Conservation (phyloP, 805 yeast species). For the Danielozyma ontarioensis region DNA sequence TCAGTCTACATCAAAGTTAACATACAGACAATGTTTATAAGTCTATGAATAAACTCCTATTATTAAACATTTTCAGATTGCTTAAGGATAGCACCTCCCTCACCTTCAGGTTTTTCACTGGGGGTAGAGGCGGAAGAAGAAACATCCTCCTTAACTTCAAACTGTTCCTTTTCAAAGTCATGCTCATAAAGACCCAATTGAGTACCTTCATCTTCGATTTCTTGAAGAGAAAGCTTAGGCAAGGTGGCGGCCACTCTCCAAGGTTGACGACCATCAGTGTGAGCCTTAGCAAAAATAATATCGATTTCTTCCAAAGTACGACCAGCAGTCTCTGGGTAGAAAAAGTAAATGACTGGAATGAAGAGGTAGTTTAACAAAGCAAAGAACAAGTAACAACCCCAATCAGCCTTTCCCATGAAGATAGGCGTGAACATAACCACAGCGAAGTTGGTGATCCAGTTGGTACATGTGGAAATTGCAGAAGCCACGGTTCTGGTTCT, state of each 20-base stretch:
- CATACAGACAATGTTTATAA: no score
- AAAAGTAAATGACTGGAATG: slow-evolving; percentile 51
- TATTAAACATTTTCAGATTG: no score
- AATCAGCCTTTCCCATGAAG: slow-evolving; percentile 19
- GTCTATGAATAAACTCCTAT: no score
- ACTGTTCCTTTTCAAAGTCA: slow-evolving; percentile 34
- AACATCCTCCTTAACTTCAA: slow-evolving; percentile 26
- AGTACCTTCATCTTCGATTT: slow-evolving; percentile 57
- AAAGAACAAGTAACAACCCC: slow-evolving; percentile 24
- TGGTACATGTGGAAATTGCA: slow-evolving; percentile 30
- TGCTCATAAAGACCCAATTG: slow-evolving; percentile 48
- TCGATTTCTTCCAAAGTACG: slow-evolving; percentile 43
- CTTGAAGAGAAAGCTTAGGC: slow-evolving; percentile 53
- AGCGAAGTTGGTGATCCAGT: slow-evolving; percentile 33
- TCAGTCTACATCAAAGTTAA: no score
- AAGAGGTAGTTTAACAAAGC: slow-evolving; percentile 24
- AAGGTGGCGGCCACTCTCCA: slow-evolving; percentile 59
- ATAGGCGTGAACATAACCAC: slow-evolving; percentile 34
- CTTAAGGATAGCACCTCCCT: no score
- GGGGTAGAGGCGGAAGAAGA: slow-evolving; percentile 9
- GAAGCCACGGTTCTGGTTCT: slow-evolving; percentile 33
- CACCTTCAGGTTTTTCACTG: no score
- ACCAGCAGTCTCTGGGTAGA: slow-evolving; percentile 41
- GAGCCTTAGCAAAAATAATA: slow-evolving; percentile 60
- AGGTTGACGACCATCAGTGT: slow-evolving; percentile 51